Base-by-base conservation (phyloP, 768 basidiomycete genomes). In the Rhizopogon salebrosus region DNA sequence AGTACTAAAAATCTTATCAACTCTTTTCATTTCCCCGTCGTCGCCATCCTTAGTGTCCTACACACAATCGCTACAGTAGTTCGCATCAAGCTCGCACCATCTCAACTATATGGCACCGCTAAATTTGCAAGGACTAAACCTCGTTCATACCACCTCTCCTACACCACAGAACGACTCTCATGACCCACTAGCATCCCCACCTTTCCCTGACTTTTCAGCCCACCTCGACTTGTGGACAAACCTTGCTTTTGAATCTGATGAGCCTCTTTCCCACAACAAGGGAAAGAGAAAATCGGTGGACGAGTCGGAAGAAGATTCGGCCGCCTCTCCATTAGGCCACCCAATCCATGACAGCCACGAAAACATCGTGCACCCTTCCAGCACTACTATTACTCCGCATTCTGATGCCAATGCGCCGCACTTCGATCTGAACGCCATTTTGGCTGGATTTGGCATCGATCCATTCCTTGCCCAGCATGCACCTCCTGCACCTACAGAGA, bases 171-270 rank as follows among this genome's bases (percentile, higher is more conserved):
- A 62, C 7, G 69, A 74, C 55, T 10, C 68, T 26, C 79, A 82
- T 64, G 84, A 88, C 54, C 74, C 89, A 23, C 78, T 89, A 55
- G 70, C 80, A 0, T 73, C 81, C 0, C 79, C 80, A 23, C 73
- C 84, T 0, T 88, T 82, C 63, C 84, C 86, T 10, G 90, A 92
- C 70, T 75, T 92, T 51, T 75, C 77, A 18, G 84, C 88, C 0
- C 88, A 89, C 65, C 83, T 90, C 49, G 85, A 87, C 66, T 74
- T 93, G 50, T 93, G 92, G 92, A 87, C 88, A 13, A 84, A 89
- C 68, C 75, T 92, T 52, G 70, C 83, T 7, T 93, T 93, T 64
- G 83, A 90, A 54, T 41, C 31, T 2, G 88, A 90, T 61, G 90
- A 91, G 41, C 75, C 78, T 18, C 70, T 82, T n/a, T 60, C 76